Conservation (phyloP, 305 asterid species). For the Solanum aculeatissimum region DNA sequence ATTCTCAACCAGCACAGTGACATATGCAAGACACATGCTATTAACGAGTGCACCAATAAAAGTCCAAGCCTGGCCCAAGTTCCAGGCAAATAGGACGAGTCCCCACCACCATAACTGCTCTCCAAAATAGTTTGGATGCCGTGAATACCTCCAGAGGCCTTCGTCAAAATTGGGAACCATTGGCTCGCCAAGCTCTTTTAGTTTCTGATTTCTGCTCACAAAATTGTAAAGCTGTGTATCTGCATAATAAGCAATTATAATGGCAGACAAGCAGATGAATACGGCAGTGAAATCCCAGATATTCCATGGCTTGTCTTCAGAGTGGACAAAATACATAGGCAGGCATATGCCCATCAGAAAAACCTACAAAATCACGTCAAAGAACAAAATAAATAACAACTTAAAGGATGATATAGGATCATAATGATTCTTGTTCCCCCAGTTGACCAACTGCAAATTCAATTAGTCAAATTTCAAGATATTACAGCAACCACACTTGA, state of each 20-base stretch:
- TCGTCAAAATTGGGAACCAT: constrained; percentile 52
- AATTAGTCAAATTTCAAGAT: not conserved
- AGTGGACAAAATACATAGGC: constrained; percentile 64
- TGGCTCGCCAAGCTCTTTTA: constrained; percentile 37
- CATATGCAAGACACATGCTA: constrained; percentile 72
- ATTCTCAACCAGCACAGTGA: constrained; percentile 72
- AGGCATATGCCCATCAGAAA: constrained; percentile 72
- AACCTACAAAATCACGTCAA: constrained; percentile 25
- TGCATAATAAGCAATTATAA: constrained; percentile 47
- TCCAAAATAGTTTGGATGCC: constrained; percentile 90
- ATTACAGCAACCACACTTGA: not conserved
- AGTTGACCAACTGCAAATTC: not conserved
- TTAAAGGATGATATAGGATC: not conserved
- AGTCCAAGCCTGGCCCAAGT: constrained; percentile 49
- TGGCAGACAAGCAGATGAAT: constrained; percentile 48
- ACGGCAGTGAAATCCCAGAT: constrained; percentile 54
- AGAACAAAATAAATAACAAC: not conserved
- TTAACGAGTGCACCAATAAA: constrained; percentile 63
- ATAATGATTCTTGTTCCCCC: not conserved
- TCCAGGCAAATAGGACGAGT: constrained; percentile 56
- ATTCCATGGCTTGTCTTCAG: constrained; percentile 28
- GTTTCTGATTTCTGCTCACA: constrained; percentile 33
- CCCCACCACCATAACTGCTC: constrained; percentile 99
- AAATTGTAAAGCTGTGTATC: constrained; percentile 71
- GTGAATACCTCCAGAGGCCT: constrained; percentile 72